Evolutionary conservation across 768 basidiomycete species (phyloP).

Genomic region (Boletus patriciae): DNA sequence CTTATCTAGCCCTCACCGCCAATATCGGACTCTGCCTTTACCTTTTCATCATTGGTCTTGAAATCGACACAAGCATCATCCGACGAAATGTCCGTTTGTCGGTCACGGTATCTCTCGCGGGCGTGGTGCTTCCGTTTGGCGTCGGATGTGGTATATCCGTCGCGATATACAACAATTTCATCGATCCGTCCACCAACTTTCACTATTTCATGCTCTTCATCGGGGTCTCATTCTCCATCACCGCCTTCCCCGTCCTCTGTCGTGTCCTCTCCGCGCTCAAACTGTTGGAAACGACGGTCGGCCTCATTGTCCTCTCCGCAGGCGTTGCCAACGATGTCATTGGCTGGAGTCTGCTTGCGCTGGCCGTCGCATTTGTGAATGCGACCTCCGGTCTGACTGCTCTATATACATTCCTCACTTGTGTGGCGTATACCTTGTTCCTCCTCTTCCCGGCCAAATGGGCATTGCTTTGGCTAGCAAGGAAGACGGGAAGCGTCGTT

Average conservation of each 20-base stretch:
- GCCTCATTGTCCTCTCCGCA: slow-evolving; percentile 88
- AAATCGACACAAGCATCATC: slow-evolving; percentile 82
- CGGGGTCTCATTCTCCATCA: slow-evolving; percentile 87
- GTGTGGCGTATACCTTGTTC: slow-evolving; percentile 78
- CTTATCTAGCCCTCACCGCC: slow-evolving; percentile 84
- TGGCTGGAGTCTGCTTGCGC: slow-evolving; percentile 85
- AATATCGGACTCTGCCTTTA: slow-evolving; percentile 88
- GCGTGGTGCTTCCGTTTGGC: slow-evolving; percentile 85
- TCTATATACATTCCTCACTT: slow-evolving; percentile 77
- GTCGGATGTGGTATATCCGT: slow-evolving; percentile 76
- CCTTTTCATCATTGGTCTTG: slow-evolving; percentile 91
- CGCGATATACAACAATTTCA: slow-evolving; percentile 74
- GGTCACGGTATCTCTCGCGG: slow-evolving; percentile 68
- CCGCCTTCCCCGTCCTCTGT: slow-evolving; percentile 87
- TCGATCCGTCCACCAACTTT: slow-evolving; percentile 58
- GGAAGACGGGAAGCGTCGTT: slow-evolving; percentile 74
- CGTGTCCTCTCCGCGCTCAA: slow-evolving; percentile 88
- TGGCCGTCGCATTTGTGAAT: slow-evolving; percentile 91
- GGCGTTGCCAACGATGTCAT: slow-evolving; percentile 90
- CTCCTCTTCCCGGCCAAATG: slow-evolving; percentile 67
- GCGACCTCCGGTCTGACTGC: slow-evolving; percentile 81
- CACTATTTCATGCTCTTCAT: slow-evolving; percentile 94
- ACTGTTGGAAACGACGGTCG: slow-evolving; percentile 88
- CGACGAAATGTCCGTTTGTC: slow-evolving; percentile 71
- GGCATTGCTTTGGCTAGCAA: slow-evolving; percentile 68